Conservation (phyloP, 257 asterid genomes). For the Capsicum baccatum region DNA sequence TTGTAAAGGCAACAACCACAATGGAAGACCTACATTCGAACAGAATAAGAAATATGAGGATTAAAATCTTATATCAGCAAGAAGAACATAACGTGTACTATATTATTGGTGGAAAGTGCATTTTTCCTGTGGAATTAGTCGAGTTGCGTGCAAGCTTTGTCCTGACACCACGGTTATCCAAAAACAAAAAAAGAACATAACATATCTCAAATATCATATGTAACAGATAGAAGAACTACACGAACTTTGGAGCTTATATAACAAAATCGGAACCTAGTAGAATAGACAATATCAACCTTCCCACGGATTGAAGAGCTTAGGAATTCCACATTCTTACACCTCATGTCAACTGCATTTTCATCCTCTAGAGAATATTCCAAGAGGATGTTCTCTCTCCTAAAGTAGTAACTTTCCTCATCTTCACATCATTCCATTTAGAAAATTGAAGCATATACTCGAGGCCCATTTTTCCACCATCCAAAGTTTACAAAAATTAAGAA, state of each 20-base stretch:
- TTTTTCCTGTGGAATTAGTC: background rate
- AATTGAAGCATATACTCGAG: background rate
- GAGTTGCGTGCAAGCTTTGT: background rate
- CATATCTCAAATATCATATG: background rate
- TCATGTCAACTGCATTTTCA: constrained; percentile 13
- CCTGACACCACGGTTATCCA: background rate
- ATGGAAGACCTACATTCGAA: constrained; percentile 62
- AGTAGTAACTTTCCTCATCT: background rate
- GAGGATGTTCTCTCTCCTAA: constrained; percentile 17
- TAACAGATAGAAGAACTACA: background rate
- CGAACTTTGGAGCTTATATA: background rate
- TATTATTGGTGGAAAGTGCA: background rate
- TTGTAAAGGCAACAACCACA: constrained; percentile 81
- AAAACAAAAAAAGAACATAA: background rate
- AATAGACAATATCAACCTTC: constrained; percentile 17
- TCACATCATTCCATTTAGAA: constrained; percentile 11
- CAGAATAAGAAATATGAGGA: constrained; percentile 21
- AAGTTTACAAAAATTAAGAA: background rate
- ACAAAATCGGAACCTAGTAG: background rate
- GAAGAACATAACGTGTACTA: background rate
- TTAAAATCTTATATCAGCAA: background rate
- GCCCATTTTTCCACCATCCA: background rate
- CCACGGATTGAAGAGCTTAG: background rate
- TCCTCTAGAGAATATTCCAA: background rate
- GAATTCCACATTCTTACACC: constrained; percentile 2